Base-by-base conservation (phyloP, 2,329 filamentous ascomycete genomes). In the Colletotrichum agaves region DNA sequence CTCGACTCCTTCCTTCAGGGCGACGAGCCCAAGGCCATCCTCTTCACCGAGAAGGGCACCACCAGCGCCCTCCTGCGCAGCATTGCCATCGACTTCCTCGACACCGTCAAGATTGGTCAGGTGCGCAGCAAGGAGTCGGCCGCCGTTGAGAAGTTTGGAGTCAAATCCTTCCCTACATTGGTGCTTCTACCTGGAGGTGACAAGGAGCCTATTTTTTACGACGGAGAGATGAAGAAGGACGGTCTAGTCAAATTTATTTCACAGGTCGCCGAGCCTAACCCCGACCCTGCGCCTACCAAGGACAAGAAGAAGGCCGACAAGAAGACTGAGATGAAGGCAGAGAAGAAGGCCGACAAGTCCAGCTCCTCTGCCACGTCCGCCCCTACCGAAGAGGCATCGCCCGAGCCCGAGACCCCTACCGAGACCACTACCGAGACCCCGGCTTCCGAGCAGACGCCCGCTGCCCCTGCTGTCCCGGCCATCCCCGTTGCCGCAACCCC, bases 21-120 rank as follows among this genome's bases (percentile, higher is more conserved):
- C 49, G 87, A 91, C 19, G 87, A 85, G 12, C 88, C 94, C 56
- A 98, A 97, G 83, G 94, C 92, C 0, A 89, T 99, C 37, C 83
- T 99, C 3, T 98, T 99, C 80, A 97, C 93, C 2, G 93, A 97
- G 63, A 99, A 98, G 83, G 93, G 94, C 21, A 91, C 91, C 5
- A 95, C 93, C 0, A 95, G 93, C 76, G 88, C 94, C 11, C 84
- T 97, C 23, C 81, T 98, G 71, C 92, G 92, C 78, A 90, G 93
- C 69, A 79, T 98, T 61, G 94, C 96, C 6, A 93, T 98, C 73
- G 96, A 98, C 76, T 99, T 95, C 79, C 85, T 96, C 27, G 94
- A 90, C 39, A 88, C 88, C 63, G 88, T 98, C 70, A 85, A 87
- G 3, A 84, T 99, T 39, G 95, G 89, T 8, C 95, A 98, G 79